phyloP scores from a whole-genome alignment of 2,329 filamentous ascomycete species.

The Ophiostoma ulmi region DNA sequence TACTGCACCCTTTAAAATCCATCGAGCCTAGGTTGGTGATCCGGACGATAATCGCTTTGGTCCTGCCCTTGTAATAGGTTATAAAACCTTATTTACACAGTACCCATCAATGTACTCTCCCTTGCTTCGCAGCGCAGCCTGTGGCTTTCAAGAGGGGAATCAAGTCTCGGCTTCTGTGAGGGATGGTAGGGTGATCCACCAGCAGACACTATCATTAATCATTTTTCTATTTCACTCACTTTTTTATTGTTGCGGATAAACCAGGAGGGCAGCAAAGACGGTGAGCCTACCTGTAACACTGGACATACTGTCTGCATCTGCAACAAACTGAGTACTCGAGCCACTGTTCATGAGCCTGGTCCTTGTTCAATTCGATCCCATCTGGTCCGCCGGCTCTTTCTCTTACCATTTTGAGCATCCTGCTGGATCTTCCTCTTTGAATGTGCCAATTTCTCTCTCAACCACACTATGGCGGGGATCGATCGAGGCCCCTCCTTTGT shows the following conservation, averaged over 20 bases:
- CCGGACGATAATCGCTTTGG: not conserved
- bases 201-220: not conserved
- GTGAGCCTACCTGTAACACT: not conserved
- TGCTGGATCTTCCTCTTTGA: not conserved
- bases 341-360: not conserved
- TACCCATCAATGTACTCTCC: not conserved
- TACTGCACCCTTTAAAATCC: not conserved
- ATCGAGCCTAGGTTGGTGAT: not conserved
- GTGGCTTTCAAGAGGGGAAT: slow-evolving; percentile 5
- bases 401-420: not conserved
- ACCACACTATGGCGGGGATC: not conserved
- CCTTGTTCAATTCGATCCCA: not conserved
- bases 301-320: not conserved
- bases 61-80: not conserved
- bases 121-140: slow-evolving; percentile 8
- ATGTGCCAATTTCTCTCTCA: not conserved
- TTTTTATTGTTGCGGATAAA: not conserved
- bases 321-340: not conserved
- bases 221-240: not conserved
- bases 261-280: too few relatives aligned
- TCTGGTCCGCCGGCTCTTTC: not conserved
- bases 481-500: slow-evolving; percentile 2
- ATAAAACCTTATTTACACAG: slow-evolving; percentile 4
- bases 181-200: slow-evolving; percentile 1
- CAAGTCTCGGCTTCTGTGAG: slow-evolving; percentile 6